Evolutionary conservation across 768 basidiomycete species (phyloP).

Genomic region (Boletus rubescentipes): DNA sequence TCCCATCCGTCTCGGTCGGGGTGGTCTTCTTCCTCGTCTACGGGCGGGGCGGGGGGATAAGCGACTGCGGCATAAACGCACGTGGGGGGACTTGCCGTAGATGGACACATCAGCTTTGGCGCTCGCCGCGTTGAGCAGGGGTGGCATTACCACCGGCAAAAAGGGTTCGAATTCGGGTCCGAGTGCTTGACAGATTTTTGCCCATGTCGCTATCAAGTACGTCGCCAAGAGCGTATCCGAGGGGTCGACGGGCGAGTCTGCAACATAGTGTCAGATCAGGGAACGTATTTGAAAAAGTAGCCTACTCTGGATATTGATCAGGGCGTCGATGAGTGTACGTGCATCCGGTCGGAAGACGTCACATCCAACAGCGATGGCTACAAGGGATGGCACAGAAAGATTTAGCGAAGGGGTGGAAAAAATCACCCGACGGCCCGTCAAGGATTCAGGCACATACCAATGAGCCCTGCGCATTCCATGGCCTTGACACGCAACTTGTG

Average conservation of each 20-base stretch:
- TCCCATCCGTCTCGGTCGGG: slow-evolving; percentile 77
- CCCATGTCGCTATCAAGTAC: slow-evolving; percentile 86
- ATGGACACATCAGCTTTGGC: slow-evolving; percentile 79
- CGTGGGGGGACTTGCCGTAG: slow-evolving; percentile 46
- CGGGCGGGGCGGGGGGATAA: slow-evolving; percentile 7
- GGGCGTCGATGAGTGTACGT: slow-evolving; percentile 62
- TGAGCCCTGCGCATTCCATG: slow-evolving; percentile 88
- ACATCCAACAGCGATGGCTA: slow-evolving; percentile 84
- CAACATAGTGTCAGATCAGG: not conserved
- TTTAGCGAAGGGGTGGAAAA: not conserved
- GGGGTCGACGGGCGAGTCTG: slow-evolving; percentile 67
- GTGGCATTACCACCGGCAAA: slow-evolving; percentile 81
- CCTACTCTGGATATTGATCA: slow-evolving; percentile 78
- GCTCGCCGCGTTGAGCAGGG: slow-evolving; percentile 68
- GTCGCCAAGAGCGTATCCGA: slow-evolving; percentile 69
- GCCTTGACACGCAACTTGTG: slow-evolving; percentile 73
- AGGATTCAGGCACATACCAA: slow-evolving; percentile 51
- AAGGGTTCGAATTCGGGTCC: slow-evolving; percentile 86
- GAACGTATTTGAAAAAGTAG: not conserved
- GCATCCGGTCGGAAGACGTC: slow-evolving; percentile 79
- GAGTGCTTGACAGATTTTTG: slow-evolving; percentile 84
- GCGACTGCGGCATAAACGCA: not conserved
- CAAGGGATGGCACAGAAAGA: not conserved
- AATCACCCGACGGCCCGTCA: not conserved
- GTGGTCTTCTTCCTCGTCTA: slow-evolving; percentile 53